Conservation (phyloP, 108 stramenopile genomes). For the Fistulifera pelliculosa region DNA sequence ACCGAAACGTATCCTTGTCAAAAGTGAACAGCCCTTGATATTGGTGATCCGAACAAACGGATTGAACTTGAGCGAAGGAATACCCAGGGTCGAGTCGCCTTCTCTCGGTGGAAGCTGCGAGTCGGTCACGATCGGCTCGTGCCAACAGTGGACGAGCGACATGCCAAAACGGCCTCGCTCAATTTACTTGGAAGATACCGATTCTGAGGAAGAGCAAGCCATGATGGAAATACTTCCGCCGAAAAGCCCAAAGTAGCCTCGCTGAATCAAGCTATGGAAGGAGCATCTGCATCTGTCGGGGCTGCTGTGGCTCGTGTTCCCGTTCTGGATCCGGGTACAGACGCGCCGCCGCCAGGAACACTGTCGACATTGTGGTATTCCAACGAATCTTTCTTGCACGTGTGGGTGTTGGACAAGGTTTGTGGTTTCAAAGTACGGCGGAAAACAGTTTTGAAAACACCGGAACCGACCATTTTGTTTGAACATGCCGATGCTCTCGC, state of each 20-base stretch:
- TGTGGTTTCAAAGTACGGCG: conserved; percentile 61
- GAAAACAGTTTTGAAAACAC: conserved; percentile 12
- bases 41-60: not conserved
- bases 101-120: not conserved
- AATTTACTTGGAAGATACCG: conserved; percentile 7
- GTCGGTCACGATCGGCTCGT: not conserved
- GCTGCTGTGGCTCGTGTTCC: not conserved
- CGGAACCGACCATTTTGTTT: conserved; percentile 35
- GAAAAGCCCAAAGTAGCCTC: not conserved
- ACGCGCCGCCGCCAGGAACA: conserved; percentile 59
- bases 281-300: not conserved
- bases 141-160: not conserved
- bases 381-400: conserved; percentile 53
- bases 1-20: not conserved
- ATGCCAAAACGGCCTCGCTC: conserved; percentile 1
- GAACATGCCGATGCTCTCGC: too few species aligned
- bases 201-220: conserved; percentile 1
- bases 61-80: not conserved
- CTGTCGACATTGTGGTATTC: conserved; percentile 75
- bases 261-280: not conserved
- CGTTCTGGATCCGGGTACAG: conserved; percentile 2
- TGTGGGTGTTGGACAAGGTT: conserved; percentile 79
- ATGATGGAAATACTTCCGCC: conserved; percentile 2
- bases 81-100: too few species aligned
- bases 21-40: not conserved